phyloP scores from a whole-genome alignment of 1,284 basidiomycete genomes.

The Calocybe gambosa region DNA sequence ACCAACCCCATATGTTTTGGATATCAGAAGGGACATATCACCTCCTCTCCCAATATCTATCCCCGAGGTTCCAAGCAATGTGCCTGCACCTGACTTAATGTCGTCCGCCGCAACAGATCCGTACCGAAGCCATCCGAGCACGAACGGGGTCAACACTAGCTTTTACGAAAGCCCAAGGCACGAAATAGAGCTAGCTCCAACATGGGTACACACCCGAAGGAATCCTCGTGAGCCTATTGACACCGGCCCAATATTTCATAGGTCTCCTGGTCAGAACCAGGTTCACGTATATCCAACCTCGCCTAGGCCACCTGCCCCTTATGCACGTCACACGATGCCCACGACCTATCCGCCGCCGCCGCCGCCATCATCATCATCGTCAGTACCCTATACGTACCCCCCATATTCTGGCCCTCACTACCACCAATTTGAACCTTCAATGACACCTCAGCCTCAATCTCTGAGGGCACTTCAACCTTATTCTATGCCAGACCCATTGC shows the following conservation, averaged over 20 bases:
- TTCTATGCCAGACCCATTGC: constrained; percentile 7
- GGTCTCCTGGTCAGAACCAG: constrained; percentile 9
- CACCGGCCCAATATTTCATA: not conserved
- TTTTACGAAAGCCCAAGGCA: not conserved
- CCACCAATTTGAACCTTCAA: constrained; percentile 11
- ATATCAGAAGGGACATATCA: constrained; percentile 10
- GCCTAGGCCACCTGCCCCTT: constrained; percentile 7
- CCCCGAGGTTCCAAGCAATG: not conserved
- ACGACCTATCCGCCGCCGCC: constrained; percentile 6
- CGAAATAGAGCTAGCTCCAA: not conserved
- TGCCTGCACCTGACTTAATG: constrained; percentile 8
- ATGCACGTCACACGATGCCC: constrained; percentile 13
- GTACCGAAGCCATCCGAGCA: not conserved
- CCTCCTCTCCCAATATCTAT: constrained; percentile 11
- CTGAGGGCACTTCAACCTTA: constrained; percentile 8
- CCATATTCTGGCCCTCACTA: constrained; percentile 14
- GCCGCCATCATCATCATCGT: not conserved
- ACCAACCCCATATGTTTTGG: constrained; percentile 19
- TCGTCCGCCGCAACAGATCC: constrained; percentile 9
- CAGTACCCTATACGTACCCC: constrained; percentile 14
- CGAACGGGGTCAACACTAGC: not conserved
- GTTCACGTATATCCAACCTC: constrained; percentile 8
- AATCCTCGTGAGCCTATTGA: not conserved
- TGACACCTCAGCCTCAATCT: constrained; percentile 3
- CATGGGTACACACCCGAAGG: constrained; percentile 1